Base-by-base conservation (phyloP, 2,329 filamentous ascomycete species). In the Dactylellina cionopaga region DNA sequence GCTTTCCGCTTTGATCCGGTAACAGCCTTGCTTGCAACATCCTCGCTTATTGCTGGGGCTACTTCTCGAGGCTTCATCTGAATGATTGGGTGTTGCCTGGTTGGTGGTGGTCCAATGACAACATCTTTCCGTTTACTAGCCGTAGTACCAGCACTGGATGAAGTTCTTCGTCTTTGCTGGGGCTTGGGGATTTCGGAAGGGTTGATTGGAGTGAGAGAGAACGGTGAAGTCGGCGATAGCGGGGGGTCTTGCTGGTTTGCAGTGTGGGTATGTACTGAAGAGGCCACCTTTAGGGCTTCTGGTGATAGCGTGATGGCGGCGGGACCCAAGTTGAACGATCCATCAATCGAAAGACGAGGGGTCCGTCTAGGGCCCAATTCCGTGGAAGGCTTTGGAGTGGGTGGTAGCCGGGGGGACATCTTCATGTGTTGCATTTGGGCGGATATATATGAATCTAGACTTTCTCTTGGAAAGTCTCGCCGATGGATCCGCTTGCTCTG, bases 71-170 rank as follows among this genome's bases (percentile, higher is more conserved):
- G 94, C 81, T 96, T 96, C 93, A 98, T 96, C 82, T 98, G 94
- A 68, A 98, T 98, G 79, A 99, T 98, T 83, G 96, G 98, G 77
- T 94, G 89, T 41, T 92, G 91, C 74, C 94, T 86, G 2, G 93
- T 96, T 0, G 95, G 95, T 13, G 94, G 95, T 7, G 95, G 95
- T 17, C 95, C 95, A 13, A 99, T 86, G 7, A 90, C 86, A 80
- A 96, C 96, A 49, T 85, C 83, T 76, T 88, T 86, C 75, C 87
- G 89, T 64, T 83, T 83, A 65, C 81, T 78, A 11, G 82, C 78
- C 52, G 79, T 79, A 11, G 75, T 77, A 9, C 65, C 51, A 43
- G 75, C 74, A 24, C 77, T 76, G 58, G 74, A 78, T 75, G 49
- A 78, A 68, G 54, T 43, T 75, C 72, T 73, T 73, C 69, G 72